Evolutionary conservation across 352 stramenopile genomes (phyloP).

Genomic region (Globisporangium cederbergense): DNA sequence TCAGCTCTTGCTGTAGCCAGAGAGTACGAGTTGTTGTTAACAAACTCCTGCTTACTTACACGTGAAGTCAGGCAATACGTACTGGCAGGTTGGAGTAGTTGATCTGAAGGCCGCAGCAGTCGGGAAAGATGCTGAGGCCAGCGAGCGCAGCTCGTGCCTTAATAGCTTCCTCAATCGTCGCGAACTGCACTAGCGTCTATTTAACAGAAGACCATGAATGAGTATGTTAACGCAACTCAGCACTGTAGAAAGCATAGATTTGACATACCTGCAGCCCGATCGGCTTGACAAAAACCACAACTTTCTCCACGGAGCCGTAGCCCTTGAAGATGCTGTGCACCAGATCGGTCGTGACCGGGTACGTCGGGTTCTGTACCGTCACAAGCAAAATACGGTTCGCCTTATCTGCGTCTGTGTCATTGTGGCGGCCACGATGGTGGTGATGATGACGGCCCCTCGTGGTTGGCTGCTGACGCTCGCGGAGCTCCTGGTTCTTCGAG

Average conservation of each 20-base stretch:
- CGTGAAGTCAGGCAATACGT: conserved; percentile 1
- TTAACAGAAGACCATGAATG: neutral
- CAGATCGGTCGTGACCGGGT: conserved; percentile 54
- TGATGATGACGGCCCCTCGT: conserved; percentile 10
- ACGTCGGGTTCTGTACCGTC: conserved; percentile 65
- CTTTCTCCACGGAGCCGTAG: conserved; percentile 54
- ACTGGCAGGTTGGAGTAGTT: conserved; percentile 59
- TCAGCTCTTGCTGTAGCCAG: conserved; percentile 39
- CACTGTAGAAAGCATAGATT: neutral
- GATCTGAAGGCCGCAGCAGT: conserved; percentile 59
- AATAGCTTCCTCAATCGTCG: conserved; percentile 35
- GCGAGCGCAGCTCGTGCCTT: conserved; percentile 41
- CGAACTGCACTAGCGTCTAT: conserved; percentile 58
- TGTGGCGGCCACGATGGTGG: neutral
- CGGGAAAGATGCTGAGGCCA: conserved; percentile 54
- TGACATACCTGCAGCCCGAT: conserved; percentile 39
- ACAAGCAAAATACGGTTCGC: conserved; percentile 61
- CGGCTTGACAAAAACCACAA: conserved; percentile 62
- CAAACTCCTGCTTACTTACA: neutral
- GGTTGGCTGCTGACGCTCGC: conserved; percentile 24
- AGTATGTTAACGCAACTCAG: neutral
- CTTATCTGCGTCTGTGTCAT: conserved; percentile 8
- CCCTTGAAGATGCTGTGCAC: conserved; percentile 43
- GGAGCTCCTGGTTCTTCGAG: conserved; percentile 64
- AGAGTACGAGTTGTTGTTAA: neutral